Evolutionary conservation across 805 yeast genomes (phyloP).

Genomic region (Sugiyamaella boreocaroliniensis): DNA sequence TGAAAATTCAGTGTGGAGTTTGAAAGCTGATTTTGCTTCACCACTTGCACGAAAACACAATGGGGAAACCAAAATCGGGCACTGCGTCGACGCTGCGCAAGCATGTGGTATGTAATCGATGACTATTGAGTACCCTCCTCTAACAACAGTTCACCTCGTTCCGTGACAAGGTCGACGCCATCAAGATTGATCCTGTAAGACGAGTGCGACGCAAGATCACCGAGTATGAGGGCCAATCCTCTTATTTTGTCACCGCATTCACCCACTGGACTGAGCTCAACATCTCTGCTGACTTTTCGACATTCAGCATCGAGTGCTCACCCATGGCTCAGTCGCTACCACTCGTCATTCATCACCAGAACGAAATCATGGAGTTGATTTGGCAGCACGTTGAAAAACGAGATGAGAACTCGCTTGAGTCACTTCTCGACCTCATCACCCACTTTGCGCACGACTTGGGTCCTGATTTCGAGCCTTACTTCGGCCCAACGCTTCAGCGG

Average conservation of each 20-base stretch:
- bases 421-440: conserved; percentile 69
- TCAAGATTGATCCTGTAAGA: conserved; percentile 69
- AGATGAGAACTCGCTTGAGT: conserved; percentile 70
- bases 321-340: conserved; percentile 63
- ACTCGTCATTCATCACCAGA: conserved; percentile 67
- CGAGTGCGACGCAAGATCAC: conserved; percentile 22
- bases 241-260: conserved; percentile 72
- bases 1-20: not conserved
- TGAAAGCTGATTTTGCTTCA: not conserved
- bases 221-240: conserved; percentile 34
- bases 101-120: conserved; percentile 12
- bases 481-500: conserved; percentile 44
- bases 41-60: not conserved
- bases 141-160: conserved; percentile 35
- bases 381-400: conserved; percentile 41
- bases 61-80: conserved; percentile 11
- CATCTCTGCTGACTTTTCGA: conserved; percentile 62
- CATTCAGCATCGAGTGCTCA: conserved; percentile 51
- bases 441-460: conserved; percentile 91
- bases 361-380: conserved; percentile 50
- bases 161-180: conserved; percentile 73
- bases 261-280: conserved; percentile 88
- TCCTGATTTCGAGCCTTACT: conserved; percentile 75
- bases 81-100: conserved; percentile 16
- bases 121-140: not conserved